Evolutionary conservation across 306 rosid species (phyloP), one percentile per base, ranked within the genome.

Genomic region (Sicyos edulis): DNA sequence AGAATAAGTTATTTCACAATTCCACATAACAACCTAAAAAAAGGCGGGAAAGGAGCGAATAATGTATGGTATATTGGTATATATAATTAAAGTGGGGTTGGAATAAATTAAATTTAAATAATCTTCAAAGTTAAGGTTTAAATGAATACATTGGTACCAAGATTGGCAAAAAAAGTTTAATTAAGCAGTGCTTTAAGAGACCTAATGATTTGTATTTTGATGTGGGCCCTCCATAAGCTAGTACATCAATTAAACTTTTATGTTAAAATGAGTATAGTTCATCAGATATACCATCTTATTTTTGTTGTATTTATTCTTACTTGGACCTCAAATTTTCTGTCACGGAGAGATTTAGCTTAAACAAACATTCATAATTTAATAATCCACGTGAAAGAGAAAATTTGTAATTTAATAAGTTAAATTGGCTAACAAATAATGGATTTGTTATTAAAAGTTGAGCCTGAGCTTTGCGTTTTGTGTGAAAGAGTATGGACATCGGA

Each of bases 151-250:
- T 32, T 32, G 49, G 72, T 68, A 68, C 57, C 20, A 42, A 68
- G 26, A 20, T 47, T 49, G 22, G 3, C 37, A 7, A 20, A 49
- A 67, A 67, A 53, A 0, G 72, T 22, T 68, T 13, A 47, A 45
- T 68, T 68, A 49, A 68, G 57, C 72, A 49, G 45, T 47, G 72
- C 72, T 68, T 68, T 68, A 68, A 68, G 72, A 22, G 72, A 68
- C 72, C 72, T 49, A 68, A 68, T 68, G 57, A 68, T 68, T 17
- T 66, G 70, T 66, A 66, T 66, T 66, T 21, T 2, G 54, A 20
- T 19, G 55, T 40, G 71, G 54, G 53, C 12, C 71, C 71, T 68
- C 21, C 56, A 20, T 49, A 47, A 49, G 49, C 3, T 0, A 68
- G 42, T 51, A 66, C 4, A 32, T 32, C 4, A 32, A 2, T 32